phyloP scores from a whole-genome alignment of 768 basidiomycete species.

The Filobasidium wieringae region DNA sequence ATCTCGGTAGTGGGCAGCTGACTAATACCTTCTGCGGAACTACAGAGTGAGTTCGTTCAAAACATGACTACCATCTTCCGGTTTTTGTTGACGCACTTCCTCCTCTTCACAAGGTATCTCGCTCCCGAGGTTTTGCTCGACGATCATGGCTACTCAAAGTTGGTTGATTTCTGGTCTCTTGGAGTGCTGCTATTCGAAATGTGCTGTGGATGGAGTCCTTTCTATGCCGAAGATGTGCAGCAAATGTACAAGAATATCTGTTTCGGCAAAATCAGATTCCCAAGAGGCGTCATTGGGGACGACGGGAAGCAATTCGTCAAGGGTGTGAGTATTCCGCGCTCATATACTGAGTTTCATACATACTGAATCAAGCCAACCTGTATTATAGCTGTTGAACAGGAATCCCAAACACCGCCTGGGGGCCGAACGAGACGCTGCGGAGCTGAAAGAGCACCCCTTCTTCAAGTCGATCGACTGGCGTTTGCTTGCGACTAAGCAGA shows the following conservation, averaged over 20 bases:
- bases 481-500: slow-evolving; percentile 66
- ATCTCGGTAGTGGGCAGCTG: slow-evolving; percentile 79
- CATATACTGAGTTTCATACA: slow-evolving; percentile 7
- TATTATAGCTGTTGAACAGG: slow-evolving; percentile 74
- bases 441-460: slow-evolving; percentile 92
- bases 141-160: slow-evolving; percentile 94
- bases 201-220: slow-evolving; percentile 99
- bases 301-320: slow-evolving; percentile 99
- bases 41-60: slow-evolving; percentile 43
- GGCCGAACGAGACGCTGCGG: slow-evolving; percentile 74
- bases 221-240: slow-evolving; percentile 97
- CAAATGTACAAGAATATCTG: slow-evolving; percentile 98
- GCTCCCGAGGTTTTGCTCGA: slow-evolving; percentile 97
- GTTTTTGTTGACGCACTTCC: neutral
- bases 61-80: neutral
- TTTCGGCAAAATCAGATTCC: slow-evolving; percentile 97
- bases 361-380: neutral
- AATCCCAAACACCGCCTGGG: slow-evolving; percentile 97
- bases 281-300: slow-evolving; percentile 89
- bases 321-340: slow-evolving; percentile 56
- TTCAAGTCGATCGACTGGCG: slow-evolving; percentile 87
- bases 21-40: slow-evolving; percentile 99
- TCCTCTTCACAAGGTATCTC: slow-evolving; percentile 57
- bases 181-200: slow-evolving; percentile 97
- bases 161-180: slow-evolving; percentile 96